These are phyloP conservation scores for Salvia splendens DNA, from an alignment of 257 asterid species.

Conservation along the genomic window DNA sequence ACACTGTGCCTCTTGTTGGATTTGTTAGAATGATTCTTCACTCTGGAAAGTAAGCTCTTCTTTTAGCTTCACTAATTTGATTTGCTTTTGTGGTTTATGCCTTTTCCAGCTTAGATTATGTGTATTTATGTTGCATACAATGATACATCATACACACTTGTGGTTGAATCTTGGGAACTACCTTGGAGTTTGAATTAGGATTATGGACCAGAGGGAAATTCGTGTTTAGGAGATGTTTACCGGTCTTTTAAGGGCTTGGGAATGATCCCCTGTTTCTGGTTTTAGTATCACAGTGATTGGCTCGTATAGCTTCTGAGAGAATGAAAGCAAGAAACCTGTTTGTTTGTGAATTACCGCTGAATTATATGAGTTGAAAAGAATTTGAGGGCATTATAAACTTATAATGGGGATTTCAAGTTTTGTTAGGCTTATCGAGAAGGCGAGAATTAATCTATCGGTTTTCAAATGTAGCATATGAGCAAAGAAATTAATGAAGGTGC, in stretches of 20 bases:
- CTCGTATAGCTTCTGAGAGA: too few species aligned
- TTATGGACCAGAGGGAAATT: neutral
- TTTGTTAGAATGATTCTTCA: constrained; percentile 86
- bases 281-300: neutral
- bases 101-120: neutral
- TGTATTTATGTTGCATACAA: neutral
- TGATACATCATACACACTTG: neutral
- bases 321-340: too few species aligned
- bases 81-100: neutral
- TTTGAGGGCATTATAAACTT: neutral
- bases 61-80: neutral
- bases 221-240: neutral
- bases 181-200: neutral
- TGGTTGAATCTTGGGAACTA: neutral
- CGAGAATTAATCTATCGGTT: too few species aligned
- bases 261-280: constrained; percentile 20
- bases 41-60: constrained; percentile 68
- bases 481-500: neutral
- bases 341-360: too few species aligned
- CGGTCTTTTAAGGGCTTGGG: neutral
- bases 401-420: neutral
- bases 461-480: neutral
- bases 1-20: constrained; percentile 88
- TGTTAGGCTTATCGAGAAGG: too few species aligned
- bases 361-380: neutral